phyloP scores from a whole-genome alignment of 2,329 filamentous ascomycete species.

The Cercospora sp. region DNA sequence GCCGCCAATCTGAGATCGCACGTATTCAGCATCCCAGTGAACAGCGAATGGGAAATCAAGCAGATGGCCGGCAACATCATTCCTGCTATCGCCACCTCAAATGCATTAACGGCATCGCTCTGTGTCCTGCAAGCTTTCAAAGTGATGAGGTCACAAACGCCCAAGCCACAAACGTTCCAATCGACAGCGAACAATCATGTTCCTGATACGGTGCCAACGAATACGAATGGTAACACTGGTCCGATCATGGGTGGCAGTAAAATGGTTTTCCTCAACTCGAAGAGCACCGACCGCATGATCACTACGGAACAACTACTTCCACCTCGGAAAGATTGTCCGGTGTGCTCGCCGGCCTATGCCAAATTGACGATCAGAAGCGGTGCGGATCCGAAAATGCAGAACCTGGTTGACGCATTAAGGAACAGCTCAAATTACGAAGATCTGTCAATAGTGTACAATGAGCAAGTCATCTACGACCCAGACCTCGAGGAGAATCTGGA shows the following conservation, averaged over 20 bases:
- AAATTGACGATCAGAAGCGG: conserved; percentile 39
- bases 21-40: conserved; percentile 84
- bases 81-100: conserved; percentile 95
- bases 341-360: conserved; percentile 57
- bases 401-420: conserved; percentile 76
- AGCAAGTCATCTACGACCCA: conserved; percentile 80
- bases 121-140: conserved; percentile 94
- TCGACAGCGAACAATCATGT: conserved; percentile 20
- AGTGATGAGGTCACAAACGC: conserved; percentile 64
- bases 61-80: conserved; percentile 99
- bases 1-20: conserved; percentile 85
- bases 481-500: conserved; percentile 83
- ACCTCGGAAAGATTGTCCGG: conserved; percentile 79
- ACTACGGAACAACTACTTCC: conserved; percentile 56
- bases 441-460: conserved; percentile 68
- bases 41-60: conserved; percentile 95
- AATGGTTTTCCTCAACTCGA: conserved; percentile 80
- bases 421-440: conserved; percentile 72
- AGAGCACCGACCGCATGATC: conserved; percentile 59
- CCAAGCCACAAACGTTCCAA: conserved; percentile 15
- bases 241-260: conserved; percentile 47
- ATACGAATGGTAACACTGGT: conserved; percentile 20
- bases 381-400: conserved; percentile 69
- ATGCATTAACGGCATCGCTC: conserved; percentile 90
- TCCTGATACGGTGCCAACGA: conserved; percentile 11